Evolutionary conservation across 805 yeast genomes (phyloP).

Genomic region (Metschnikowia similis): DNA sequence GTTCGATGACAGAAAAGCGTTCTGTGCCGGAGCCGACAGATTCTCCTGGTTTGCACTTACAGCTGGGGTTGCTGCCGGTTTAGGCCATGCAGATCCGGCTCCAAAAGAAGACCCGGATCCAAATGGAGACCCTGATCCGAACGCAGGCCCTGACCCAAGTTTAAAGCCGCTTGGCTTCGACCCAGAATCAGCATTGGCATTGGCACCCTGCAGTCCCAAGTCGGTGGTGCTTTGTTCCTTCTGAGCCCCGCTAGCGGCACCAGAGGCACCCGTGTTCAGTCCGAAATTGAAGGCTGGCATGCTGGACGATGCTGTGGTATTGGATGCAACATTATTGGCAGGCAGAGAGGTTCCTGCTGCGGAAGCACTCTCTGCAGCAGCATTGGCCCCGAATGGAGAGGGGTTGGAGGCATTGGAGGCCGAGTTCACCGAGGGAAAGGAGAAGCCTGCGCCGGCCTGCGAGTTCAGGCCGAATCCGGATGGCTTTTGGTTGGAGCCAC

Average conservation of each 20-base stretch:
- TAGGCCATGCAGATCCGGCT: too few relatives aligned
- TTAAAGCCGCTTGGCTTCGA: too few relatives aligned
- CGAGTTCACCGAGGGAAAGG: not conserved
- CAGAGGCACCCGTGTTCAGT: not conserved
- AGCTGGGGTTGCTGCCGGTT: too few relatives aligned
- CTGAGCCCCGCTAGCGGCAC: too few relatives aligned
- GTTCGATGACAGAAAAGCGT: too few relatives aligned
- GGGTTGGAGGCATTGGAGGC: not conserved
- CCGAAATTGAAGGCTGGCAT: not conserved
- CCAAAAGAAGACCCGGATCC: too few relatives aligned
- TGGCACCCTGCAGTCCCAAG: not conserved
- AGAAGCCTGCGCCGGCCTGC: conserved; percentile 4
- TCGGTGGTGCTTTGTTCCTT: not conserved
- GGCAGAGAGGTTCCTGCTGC: not conserved
- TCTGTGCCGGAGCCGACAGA: too few relatives aligned
- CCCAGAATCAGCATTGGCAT: too few relatives aligned
- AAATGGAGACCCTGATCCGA: too few relatives aligned
- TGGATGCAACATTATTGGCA: not conserved
- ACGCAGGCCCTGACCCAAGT: too few relatives aligned
- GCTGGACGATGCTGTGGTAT: not conserved
- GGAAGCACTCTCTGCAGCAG: not conserved
- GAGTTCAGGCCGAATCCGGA: not conserved
- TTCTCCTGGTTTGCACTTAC: too few relatives aligned
- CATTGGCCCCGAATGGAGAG: not conserved
- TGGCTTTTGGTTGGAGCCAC: not conserved